Percentiles rank a stretch among this genome's conserved stretches.
These are phyloP conservation scores for Begonia fuchsioides DNA, from an alignment of 306 rosid genomes.

Conservation along the genomic window DNA sequence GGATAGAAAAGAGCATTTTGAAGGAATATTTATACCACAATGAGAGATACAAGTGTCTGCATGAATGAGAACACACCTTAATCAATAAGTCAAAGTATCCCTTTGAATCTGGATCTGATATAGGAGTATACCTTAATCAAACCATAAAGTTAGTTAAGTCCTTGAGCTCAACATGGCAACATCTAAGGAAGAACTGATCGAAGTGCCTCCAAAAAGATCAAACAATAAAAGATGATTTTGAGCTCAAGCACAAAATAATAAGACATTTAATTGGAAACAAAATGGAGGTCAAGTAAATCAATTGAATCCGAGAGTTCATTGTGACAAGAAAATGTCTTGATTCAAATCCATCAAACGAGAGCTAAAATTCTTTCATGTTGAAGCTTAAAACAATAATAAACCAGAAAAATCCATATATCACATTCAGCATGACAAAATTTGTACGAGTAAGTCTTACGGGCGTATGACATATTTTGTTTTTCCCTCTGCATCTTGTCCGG, in stretches of 20 bases:
- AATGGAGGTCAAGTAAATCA: too few relatives aligned
- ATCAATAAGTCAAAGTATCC: conserved; percentile 91
- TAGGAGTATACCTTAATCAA: conserved; percentile 77
- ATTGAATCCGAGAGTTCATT: too few relatives aligned
- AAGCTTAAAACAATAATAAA: too few relatives aligned
- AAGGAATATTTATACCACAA: not conserved
- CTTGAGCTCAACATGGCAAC: not conserved
- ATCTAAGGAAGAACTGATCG: not conserved
- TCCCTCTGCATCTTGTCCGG: conserved; percentile 67
- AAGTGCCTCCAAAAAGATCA: not conserved
- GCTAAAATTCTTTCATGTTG: too few relatives aligned
- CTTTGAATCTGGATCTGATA: conserved; percentile 77
- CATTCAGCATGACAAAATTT: conserved; percentile 7
- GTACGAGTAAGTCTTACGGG: conserved; percentile 56
- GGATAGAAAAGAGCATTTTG: conserved; percentile 2
- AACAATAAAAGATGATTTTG: not conserved
- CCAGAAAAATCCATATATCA: too few relatives aligned
- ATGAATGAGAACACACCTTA: conserved; percentile 40
- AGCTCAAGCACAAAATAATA: not conserved
- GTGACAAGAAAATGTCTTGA: too few relatives aligned
- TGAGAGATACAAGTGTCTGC: conserved; percentile 5
- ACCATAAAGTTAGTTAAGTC: not conserved
- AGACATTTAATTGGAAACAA: too few relatives aligned
- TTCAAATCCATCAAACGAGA: too few relatives aligned
- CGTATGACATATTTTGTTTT: conserved; percentile 63